These are phyloP conservation scores for Leccinellum rugosiceps DNA, from an alignment of 768 basidiomycete genomes.

Conservation along the genomic window DNA sequence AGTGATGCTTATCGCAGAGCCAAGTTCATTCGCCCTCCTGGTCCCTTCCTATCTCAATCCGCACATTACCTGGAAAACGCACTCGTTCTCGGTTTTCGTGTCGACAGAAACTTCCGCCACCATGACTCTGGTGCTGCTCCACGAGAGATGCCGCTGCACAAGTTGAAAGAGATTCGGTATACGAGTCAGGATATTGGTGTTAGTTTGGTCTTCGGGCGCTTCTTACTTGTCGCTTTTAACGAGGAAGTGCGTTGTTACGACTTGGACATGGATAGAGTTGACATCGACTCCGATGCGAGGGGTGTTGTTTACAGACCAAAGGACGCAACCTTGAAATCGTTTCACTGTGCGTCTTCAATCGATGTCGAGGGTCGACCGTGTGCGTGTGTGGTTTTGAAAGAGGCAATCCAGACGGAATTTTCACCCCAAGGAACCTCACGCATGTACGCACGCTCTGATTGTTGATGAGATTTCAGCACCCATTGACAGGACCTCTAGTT, in stretches of 20 bases:
- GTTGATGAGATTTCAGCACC: too few species aligned
- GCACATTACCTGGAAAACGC: conserved; percentile 11
- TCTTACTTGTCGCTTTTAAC: conserved; percentile 11
- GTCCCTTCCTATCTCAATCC: conserved; percentile 15
- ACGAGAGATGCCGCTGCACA: neutral
- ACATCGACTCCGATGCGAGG: too few species aligned
- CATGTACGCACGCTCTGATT: too few species aligned
- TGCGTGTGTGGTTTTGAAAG: conserved; percentile 7
- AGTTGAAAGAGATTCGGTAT: conserved; percentile 6
- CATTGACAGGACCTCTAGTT: too few species aligned
- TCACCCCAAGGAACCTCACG: too few species aligned
- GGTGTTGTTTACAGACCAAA: neutral
- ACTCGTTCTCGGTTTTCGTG: conserved; percentile 9
- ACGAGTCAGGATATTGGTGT: neutral
- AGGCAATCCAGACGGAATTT: too few species aligned
- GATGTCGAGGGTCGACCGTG: conserved; percentile 13
- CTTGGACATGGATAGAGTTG: too few species aligned
- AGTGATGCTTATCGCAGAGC: conserved; percentile 11
- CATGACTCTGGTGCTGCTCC: neutral
- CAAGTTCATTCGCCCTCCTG: conserved; percentile 15
- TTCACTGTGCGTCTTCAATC: conserved; percentile 6
- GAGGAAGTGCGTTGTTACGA: conserved; percentile 16
- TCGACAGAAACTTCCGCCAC: conserved; percentile 2
- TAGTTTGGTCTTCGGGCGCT: conserved; percentile 2
- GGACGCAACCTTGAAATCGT: neutral